These are phyloP conservation scores for Starmerella floris DNA, from an alignment of 805 yeast species.

Conservation along the genomic window DNA sequence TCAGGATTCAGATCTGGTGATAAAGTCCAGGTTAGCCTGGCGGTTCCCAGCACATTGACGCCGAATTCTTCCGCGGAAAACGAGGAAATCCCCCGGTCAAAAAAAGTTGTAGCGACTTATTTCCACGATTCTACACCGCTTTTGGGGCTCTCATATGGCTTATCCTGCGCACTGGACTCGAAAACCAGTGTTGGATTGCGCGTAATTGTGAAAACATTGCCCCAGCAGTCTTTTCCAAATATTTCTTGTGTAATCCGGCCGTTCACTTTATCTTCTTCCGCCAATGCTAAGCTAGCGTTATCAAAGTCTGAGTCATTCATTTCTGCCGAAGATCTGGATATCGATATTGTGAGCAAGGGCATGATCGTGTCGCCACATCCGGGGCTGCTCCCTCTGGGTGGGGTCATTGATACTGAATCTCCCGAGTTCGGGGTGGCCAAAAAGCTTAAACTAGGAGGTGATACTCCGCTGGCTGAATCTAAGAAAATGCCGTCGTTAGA, in stretches of 20 bases:
- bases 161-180: slow-evolving; percentile 46
- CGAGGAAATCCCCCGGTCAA: slow-evolving; percentile 23
- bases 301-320: neutral
- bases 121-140: slow-evolving; percentile 29
- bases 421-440: slow-evolving; percentile 10
- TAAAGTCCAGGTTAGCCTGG: slow-evolving; percentile 8
- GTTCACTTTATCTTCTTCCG: neutral
- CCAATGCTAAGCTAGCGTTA: neutral
- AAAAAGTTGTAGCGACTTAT: slow-evolving; percentile 40
- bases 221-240: neutral
- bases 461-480: slow-evolving; percentile 16
- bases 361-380: slow-evolving; percentile 16
- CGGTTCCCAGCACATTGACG: slow-evolving; percentile 4
- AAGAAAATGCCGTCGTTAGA: slow-evolving; percentile 6
- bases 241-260: neutral
- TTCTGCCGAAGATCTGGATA: slow-evolving; percentile 6
- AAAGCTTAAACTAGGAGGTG: slow-evolving; percentile 13
- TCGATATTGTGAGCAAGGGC: slow-evolving; percentile 12
- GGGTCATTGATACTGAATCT: slow-evolving; percentile 11
- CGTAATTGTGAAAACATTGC: slow-evolving; percentile 37
- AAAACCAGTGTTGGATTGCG: slow-evolving; percentile 28
- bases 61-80: slow-evolving; percentile 1
- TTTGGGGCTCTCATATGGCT: slow-evolving; percentile 33
- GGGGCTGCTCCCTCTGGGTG: slow-evolving; percentile 13
- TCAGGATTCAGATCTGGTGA: neutral